Conservation (phyloP, 345 rosid genomes). For the Sisymbrium altissimum region DNA sequence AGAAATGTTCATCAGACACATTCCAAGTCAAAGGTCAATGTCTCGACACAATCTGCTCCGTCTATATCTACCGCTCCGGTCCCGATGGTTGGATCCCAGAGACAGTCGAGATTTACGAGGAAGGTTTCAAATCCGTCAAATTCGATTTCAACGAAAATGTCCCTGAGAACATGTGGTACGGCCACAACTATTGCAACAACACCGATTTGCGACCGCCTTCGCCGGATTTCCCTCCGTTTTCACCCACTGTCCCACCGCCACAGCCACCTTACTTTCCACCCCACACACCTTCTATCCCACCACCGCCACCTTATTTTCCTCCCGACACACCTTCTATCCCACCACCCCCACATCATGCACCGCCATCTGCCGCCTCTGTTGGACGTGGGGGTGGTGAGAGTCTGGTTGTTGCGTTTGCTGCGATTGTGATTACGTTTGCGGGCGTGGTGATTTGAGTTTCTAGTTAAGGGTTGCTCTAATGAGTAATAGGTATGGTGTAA, state of each 20-base stretch:
- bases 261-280: not conserved
- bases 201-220: slow-evolving; percentile 13
- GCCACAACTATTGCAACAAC: slow-evolving; percentile 16
- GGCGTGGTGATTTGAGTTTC: slow-evolving; percentile 7
- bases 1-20: slow-evolving; percentile 57
- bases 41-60: slow-evolving; percentile 20
- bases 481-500: not conserved
- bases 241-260: slow-evolving; percentile 7
- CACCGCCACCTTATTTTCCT: not conserved
- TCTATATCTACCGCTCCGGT: slow-evolving; percentile 23
- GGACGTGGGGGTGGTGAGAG: not conserved
- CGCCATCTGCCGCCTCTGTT: slow-evolving; percentile 8
- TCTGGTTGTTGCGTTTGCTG: slow-evolving; percentile 11
- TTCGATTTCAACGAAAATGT: slow-evolving; percentile 6
- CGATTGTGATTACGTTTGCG: not conserved
- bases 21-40: slow-evolving; percentile 38
- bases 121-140: slow-evolving; percentile 20
- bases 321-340: slow-evolving; percentile 14
- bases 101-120: slow-evolving; percentile 13
- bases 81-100: slow-evolving; percentile 25
- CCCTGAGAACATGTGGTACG: slow-evolving; percentile 18
- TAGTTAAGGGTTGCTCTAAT: not conserved
- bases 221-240: slow-evolving; percentile 7
- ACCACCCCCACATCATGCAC: slow-evolving; percentile 12
- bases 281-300: too few species aligned